Evolutionary conservation across 2,329 filamentous ascomycete species (phyloP).

Genomic region (Chaetomiaceae sp.): DNA sequence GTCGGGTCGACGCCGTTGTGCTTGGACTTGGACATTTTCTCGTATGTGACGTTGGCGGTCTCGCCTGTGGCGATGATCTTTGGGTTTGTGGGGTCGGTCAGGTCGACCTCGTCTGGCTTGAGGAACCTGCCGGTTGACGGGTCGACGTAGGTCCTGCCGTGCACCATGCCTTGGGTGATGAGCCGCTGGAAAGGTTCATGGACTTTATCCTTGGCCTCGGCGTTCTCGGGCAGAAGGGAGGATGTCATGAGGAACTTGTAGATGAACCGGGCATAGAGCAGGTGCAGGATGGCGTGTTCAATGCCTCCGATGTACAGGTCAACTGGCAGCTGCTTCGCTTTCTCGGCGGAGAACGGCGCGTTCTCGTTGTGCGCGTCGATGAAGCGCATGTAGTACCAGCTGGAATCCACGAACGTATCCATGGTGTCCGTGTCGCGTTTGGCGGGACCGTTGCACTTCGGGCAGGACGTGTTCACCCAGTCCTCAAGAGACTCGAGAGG

Average conservation of each 20-base stretch:
- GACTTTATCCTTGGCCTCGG: conserved; percentile 31
- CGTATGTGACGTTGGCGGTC: conserved; percentile 60
- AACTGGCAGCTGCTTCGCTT: conserved; percentile 63
- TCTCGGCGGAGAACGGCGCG: conserved; percentile 57
- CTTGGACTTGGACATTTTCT: conserved; percentile 97
- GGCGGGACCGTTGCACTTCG: conserved; percentile 65
- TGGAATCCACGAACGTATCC: conserved; percentile 95
- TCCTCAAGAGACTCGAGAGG: conserved; percentile 66
- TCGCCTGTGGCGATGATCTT: conserved; percentile 58
- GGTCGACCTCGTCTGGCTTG: conserved; percentile 68
- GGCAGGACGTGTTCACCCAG: conserved; percentile 73
- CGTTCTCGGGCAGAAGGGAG: conserved; percentile 40
- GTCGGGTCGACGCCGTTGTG: conserved; percentile 85
- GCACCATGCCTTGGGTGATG: conserved; percentile 89
- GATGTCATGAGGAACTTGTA: conserved; percentile 75
- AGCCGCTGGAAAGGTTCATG: conserved; percentile 79
- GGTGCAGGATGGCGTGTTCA: conserved; percentile 85
- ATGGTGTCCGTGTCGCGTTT: conserved; percentile 88
- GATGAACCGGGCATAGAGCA: conserved; percentile 85
- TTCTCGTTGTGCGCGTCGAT: conserved; percentile 63
- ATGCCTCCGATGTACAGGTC: conserved; percentile 87
- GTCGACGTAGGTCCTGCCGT: conserved; percentile 77
- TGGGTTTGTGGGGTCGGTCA: conserved; percentile 52
- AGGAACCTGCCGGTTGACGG: conserved; percentile 72
- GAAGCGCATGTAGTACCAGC: conserved; percentile 88